Base-by-base conservation (phyloP, 345 rosid species). In the Boechera retrofracta region DNA sequence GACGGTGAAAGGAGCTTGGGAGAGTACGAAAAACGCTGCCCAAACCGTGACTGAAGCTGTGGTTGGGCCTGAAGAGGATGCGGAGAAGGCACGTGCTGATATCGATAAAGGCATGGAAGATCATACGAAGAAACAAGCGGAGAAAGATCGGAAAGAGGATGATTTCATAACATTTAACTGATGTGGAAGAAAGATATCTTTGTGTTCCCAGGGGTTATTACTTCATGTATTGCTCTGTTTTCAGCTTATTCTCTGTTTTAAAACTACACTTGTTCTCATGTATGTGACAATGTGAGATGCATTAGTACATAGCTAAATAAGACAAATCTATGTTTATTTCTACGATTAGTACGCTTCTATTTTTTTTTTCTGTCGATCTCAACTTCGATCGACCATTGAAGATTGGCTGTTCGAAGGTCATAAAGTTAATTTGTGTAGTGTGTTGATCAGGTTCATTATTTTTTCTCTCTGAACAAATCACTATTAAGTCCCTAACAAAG, bases 1-100 rank as follows among this genome's bases (percentile, higher is more conserved):
- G 54, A 74, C 79, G 5, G 79, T 69, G 21, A 74, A 79, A 68
- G 82, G 66, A 68, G 79, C 82, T 69, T 79, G 82, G 82, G 79
- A 79, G 68, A 56, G 36, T 16, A 74, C 82, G 0, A 79, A 79
- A 54, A 33, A 55, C 6, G 71, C 68, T 35, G 79, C 82, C 0
- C 36, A 36, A 57, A 79, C 49, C 7, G 67, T 39, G 9, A 41
- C 75, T 32, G 82, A 79, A 26, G 79, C 60, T 55, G 82, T 74
- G 36, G 82, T 79, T 52, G 82, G 82, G 36, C 67, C 79, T 4
- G 79, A 79, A 29, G 82, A 79, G 10, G 78, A 74, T 63, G 75
- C 38, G 3, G 62, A 73, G 29, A 73, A 67, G 56, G 78, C 74
- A 26, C 57, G 78, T 0, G 64, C 69, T 73, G 82, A 79, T 38